phyloP scores from a whole-genome alignment of 2,329 filamentous ascomycete genomes.

The Neonectria punicea region DNA sequence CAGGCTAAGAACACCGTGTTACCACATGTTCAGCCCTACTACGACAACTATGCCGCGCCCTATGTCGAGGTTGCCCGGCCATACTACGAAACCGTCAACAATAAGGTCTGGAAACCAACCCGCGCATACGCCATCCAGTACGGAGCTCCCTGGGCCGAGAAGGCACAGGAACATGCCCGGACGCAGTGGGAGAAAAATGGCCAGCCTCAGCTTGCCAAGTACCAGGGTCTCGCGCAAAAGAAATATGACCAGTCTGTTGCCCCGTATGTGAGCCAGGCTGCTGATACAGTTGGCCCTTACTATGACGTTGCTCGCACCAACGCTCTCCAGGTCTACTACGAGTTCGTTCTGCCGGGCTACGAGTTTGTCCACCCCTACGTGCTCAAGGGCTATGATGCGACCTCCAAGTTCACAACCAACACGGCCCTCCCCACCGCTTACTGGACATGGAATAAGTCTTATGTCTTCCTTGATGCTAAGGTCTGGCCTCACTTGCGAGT shows the following conservation, averaged over 20 bases:
- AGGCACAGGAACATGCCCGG: slow-evolving; percentile 72
- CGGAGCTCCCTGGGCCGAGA: slow-evolving; percentile 76
- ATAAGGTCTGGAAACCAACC: slow-evolving; percentile 75
- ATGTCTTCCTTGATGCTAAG: slow-evolving; percentile 77
- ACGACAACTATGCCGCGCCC: slow-evolving; percentile 82
- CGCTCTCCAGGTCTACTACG: slow-evolving; percentile 74
- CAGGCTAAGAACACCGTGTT: slow-evolving; percentile 69
- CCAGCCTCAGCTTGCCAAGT: slow-evolving; percentile 77
- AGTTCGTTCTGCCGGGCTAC: slow-evolving; percentile 80
- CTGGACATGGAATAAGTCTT: slow-evolving; percentile 75
- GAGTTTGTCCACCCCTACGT: slow-evolving; percentile 79
- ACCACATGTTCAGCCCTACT: slow-evolving; percentile 87
- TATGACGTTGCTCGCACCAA: slow-evolving; percentile 73
- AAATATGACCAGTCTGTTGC: slow-evolving; percentile 78
- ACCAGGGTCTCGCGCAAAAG: slow-evolving; percentile 67
- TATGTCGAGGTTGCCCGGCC: slow-evolving; percentile 82
- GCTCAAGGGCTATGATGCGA: slow-evolving; percentile 72
- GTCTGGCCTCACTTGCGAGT: slow-evolving; percentile 85
- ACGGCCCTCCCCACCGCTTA: slow-evolving; percentile 78
- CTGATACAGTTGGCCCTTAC: slow-evolving; percentile 73
- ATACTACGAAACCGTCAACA: slow-evolving; percentile 74
- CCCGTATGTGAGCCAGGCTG: slow-evolving; percentile 75
- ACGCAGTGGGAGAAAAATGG: slow-evolving; percentile 83
- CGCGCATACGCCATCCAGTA: slow-evolving; percentile 76
- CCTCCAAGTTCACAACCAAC: slow-evolving; percentile 73